Base-by-base conservation (phyloP, 2,329 filamentous ascomycete genomes). In the Epichloe uncinata region DNA sequence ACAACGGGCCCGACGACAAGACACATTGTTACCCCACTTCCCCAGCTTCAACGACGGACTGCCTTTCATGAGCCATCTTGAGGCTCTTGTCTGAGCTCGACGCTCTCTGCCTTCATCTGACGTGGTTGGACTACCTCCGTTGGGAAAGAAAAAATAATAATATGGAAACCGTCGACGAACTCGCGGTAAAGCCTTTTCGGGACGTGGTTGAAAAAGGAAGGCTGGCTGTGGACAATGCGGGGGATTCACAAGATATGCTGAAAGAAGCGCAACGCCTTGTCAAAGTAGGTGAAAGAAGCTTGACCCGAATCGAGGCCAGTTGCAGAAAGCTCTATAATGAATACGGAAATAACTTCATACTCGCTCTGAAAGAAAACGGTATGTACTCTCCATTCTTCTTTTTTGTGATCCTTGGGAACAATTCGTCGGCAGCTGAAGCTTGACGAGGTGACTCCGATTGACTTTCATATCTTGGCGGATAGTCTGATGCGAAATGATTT, bases 341-440 rank as follows among this genome's bases (percentile, higher is more conserved):
- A 37, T 78, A 74, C 49, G 72, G 73, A 5, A 54, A 61, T 22
- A 70, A 66, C 52, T 79, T 80, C 54, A 60, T 75, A 18, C 63
- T 72, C 53, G 71, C 72, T 5, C 65, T 80, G 26, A 75, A 73
- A 54, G 75, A 77, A 48, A 73, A 77, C 53, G 73, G 77, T 79
- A 63, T 57, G 69, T 54, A 33, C 18, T 4, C 16, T 16, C n/a
- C 36, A 11, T 16, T 47, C 35, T 13, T 48, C 22, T n/a, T 38
- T 37, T 7, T 18, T 18, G 16, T 18, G 4, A 22, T 16, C 20
- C 3, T 18, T 13, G 33, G 9, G 12, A 9, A 16, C 37, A 16
- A 22, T 16, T 12, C 35, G 5, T 34, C 42, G 33, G 41, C 36
- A 46, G 22, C 18, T 34, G 18, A 20, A 38, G 44, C 18, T 36